phyloP scores from a whole-genome alignment of 2,329 filamentous ascomycete genomes.

The Lasiodiplodia citricola region DNA sequence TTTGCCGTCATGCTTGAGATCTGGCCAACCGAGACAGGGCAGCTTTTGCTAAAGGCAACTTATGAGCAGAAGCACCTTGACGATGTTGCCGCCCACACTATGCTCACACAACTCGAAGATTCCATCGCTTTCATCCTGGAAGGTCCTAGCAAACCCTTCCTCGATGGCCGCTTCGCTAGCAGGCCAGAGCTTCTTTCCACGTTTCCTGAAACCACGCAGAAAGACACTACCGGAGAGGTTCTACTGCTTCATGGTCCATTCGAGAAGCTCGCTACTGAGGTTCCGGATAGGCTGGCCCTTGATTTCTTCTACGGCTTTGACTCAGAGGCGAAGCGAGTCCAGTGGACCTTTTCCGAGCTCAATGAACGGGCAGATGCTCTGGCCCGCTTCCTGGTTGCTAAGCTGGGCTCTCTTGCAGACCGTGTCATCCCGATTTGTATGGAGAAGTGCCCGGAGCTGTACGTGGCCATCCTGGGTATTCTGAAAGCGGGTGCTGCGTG shows the following conservation, averaged over 20 bases:
- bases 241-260: slow-evolving; percentile 16
- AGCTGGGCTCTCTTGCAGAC: slow-evolving; percentile 36
- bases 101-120: slow-evolving; percentile 23
- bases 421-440: slow-evolving; percentile 43
- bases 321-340: neutral
- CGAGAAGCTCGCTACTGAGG: slow-evolving; percentile 4
- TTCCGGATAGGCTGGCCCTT: slow-evolving; percentile 5
- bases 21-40: slow-evolving; percentile 33
- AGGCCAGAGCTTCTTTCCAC: slow-evolving; percentile 30
- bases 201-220: slow-evolving; percentile 25
- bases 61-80: slow-evolving; percentile 37
- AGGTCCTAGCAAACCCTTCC: slow-evolving; percentile 33
- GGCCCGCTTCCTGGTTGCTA: slow-evolving; percentile 36
- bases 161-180: slow-evolving; percentile 30
- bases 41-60: slow-evolving; percentile 37
- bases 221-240: neutral
- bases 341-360: slow-evolving; percentile 42
- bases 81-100: slow-evolving; percentile 21
- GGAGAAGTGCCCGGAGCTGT: slow-evolving; percentile 44
- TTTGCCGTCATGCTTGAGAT: slow-evolving; percentile 42
- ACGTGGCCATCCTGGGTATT: slow-evolving; percentile 49
- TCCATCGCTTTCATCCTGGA: slow-evolving; percentile 29
- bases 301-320: slow-evolving; percentile 20
- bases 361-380: slow-evolving; percentile 42
- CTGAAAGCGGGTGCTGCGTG: slow-evolving; percentile 51